Evolutionary conservation across 768 basidiomycete genomes (phyloP), one percentile per base, ranked within the genome.

Genomic region (Panus rudis): DNA sequence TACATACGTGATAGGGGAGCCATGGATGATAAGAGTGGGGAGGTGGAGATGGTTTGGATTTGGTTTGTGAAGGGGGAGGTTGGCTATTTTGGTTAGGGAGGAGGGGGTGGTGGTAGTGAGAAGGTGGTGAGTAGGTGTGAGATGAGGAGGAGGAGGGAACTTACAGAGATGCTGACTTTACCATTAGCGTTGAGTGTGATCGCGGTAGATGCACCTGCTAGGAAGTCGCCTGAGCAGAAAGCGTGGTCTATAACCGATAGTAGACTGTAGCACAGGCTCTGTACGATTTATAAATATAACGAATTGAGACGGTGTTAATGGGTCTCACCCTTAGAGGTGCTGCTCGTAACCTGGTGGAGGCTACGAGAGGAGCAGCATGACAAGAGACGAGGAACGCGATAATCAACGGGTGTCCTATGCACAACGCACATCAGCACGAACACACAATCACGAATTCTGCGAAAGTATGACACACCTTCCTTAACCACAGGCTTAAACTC

Each of bases 401-500:
- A n/a, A n/a, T 39, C 3, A 55, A 46, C 6, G 64, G 42, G 1
- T 52, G 49, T 21, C 61, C 63, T 54, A 32, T 42, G n/a, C 20
- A 27, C 20, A 26, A 33, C 16, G 17, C 33, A 3, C 19, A 25
- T 16, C 27, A 23, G 14, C 8, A 16, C 6, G 32, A 11, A 24
- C 33, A 17, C 13, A 37, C n/a, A n/a, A n/a, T n/a, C n/a, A n/a
- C n/a, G n/a, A n/a, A n/a, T n/a, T 21, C 21, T 21, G 21, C 6
- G 20, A 26, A 21, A 11, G 8, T 13, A 19, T 35, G 26, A 46
- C 44, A 6, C 40, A 62, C 63, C 63, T 56, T 64, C 64, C 54
- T 63, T 70, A 50, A 73, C 69, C 5, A 69, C 64, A 14, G 74
- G 72, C 44, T 70, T 70, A 55, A 86, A 87, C 52, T 88, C 84